Conservation (phyloP, 2,329 filamentous ascomycete genomes). For the Emergomyces africanus region DNA sequence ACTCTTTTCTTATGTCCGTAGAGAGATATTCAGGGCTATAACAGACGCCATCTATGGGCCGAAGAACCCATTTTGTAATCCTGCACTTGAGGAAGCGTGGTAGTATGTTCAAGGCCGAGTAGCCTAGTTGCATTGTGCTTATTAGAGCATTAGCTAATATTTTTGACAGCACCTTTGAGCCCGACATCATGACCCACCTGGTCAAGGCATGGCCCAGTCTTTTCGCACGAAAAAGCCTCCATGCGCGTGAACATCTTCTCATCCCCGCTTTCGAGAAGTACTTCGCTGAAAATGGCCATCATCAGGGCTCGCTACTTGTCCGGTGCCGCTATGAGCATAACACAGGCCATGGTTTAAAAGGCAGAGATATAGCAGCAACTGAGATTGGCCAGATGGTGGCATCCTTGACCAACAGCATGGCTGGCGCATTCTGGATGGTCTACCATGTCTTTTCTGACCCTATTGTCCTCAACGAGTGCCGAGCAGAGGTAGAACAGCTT, state of each 20-base stretch:
- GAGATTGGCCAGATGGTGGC: slow-evolving; percentile 32
- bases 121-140: background rate
- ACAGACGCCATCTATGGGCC: slow-evolving; percentile 32
- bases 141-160: background rate
- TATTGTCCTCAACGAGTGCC: slow-evolving; percentile 16
- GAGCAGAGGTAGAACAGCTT: slow-evolving; percentile 19
- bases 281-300: slow-evolving; percentile 23
- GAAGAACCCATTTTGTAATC: slow-evolving; percentile 22
- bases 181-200: background rate
- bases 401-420: slow-evolving; percentile 29
- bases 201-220: background rate
- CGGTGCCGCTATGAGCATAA: slow-evolving; percentile 25
- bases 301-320: slow-evolving; percentile 26
- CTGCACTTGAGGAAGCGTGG: slow-evolving; percentile 14
- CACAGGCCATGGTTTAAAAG: slow-evolving; percentile 18
- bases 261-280: slow-evolving; percentile 24
- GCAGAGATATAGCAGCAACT: slow-evolving; percentile 28
- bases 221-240: background rate
- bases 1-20: background rate
- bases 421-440: slow-evolving; percentile 31
- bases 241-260: slow-evolving; percentile 10
- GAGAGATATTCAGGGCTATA: slow-evolving; percentile 9
- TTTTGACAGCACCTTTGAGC: background rate
- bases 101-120: background rate
- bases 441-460: slow-evolving; percentile 26